Evolutionary conservation across 306 rosid species (phyloP).

Genomic region (Cyamopsis tetragonoloba): DNA sequence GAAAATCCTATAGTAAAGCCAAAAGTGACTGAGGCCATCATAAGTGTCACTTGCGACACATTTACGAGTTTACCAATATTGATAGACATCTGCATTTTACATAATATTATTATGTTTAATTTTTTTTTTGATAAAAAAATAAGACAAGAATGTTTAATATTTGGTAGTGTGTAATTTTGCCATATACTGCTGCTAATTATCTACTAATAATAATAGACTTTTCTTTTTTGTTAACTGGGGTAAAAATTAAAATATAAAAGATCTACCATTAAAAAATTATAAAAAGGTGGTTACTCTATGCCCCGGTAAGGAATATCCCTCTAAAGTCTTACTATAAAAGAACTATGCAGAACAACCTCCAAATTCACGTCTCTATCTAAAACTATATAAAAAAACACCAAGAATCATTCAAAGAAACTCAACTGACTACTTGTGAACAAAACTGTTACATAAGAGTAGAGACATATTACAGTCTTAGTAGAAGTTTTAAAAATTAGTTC

Average conservation of each 20-base stretch:
- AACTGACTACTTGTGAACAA: not conserved
- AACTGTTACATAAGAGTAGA: too few relatives aligned
- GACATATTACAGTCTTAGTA: too few relatives aligned
- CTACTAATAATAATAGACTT: too few relatives aligned
- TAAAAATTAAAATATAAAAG: not conserved
- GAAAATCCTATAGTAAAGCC: not conserved
- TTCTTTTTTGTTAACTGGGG: not conserved
- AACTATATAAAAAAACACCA: not conserved
- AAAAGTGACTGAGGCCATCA: constrained; percentile 3
- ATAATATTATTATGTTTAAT: too few relatives aligned
- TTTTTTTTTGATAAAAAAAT: too few relatives aligned
- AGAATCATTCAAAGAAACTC: not conserved
- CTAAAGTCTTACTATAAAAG: not conserved
- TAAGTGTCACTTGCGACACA: not conserved
- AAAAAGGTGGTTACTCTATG: constrained; percentile 16
- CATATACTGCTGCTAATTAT: too few relatives aligned
- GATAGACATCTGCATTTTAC: not conserved
- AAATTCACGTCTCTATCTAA: not conserved
- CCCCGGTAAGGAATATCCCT: not conserved
- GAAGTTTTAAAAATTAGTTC: too few relatives aligned
- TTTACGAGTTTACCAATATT: constrained; percentile 16
- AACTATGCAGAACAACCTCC: not conserved
- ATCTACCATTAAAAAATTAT: too few relatives aligned
- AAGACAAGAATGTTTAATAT: not conserved
- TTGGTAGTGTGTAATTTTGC: not conserved